These are phyloP conservation scores for Phlegmacium glaucopus DNA, from an alignment of 768 basidiomycete species.

Conservation along the genomic window DNA sequence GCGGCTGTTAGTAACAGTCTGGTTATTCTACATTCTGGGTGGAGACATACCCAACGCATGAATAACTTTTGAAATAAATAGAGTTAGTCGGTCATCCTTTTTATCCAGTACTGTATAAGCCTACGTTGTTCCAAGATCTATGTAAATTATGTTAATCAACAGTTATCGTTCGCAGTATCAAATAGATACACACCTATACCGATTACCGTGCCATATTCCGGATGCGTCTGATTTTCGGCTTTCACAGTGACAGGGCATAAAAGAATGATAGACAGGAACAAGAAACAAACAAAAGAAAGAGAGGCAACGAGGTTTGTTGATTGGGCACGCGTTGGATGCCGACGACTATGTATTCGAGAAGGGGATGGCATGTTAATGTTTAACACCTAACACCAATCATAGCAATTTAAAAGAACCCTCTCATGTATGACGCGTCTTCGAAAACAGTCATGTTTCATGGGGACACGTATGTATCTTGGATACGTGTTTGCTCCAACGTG, in stretches of 20 bases:
- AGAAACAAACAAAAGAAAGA: slow-evolving; percentile 44
- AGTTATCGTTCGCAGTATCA: background rate
- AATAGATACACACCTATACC: slow-evolving; percentile 53
- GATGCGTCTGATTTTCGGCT: slow-evolving; percentile 38
- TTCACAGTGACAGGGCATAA: slow-evolving; percentile 57
- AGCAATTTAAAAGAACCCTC: background rate
- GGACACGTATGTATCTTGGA: too few species aligned
- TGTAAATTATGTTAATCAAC: slow-evolving; percentile 6
- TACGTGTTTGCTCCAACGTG: too few species aligned
- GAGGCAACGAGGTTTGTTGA: slow-evolving; percentile 26
- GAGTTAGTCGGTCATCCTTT: slow-evolving; percentile 3
- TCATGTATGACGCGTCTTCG: too few species aligned
- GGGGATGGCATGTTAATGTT: background rate
- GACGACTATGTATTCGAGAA: slow-evolving; percentile 1
- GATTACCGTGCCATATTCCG: slow-evolving; percentile 78
- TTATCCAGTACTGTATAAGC: slow-evolving; percentile 9
- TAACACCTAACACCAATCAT: background rate
- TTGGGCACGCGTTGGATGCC: slow-evolving; percentile 15
- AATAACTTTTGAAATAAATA: slow-evolving; percentile 48
- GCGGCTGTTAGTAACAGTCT: background rate
- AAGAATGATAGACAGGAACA: slow-evolving; percentile 60
- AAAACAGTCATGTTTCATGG: too few species aligned
- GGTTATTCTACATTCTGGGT: background rate
- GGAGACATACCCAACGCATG: slow-evolving; percentile 46
- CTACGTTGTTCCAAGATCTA: slow-evolving; percentile 79